These are phyloP conservation scores for Pinus albicaulis DNA, from an alignment of 75 land plant species.

Conservation along the genomic window DNA sequence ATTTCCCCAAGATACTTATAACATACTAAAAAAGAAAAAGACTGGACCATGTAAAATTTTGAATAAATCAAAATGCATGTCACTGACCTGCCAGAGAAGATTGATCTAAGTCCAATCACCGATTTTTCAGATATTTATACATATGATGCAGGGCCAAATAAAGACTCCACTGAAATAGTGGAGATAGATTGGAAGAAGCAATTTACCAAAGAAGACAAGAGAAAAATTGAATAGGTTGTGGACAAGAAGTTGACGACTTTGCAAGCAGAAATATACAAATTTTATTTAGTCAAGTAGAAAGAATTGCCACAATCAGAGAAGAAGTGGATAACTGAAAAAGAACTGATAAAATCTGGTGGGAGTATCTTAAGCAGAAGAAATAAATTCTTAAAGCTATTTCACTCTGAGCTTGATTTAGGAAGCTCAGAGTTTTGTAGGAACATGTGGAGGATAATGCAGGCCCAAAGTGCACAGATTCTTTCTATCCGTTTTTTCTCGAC, in stretches of 20 bases:
- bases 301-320: neutral
- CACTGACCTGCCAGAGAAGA: neutral
- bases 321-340: neutral
- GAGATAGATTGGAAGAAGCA: neutral
- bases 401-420: neutral
- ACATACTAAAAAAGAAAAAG: neutral
- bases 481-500: too few relatives aligned
- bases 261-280: neutral
- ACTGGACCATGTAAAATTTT: neutral
- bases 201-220: neutral
- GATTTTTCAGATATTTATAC: neutral
- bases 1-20: neutral
- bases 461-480: too few relatives aligned
- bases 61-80: neutral
- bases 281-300: neutral
- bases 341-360: neutral
- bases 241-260: neutral
- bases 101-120: neutral
- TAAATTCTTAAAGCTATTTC: neutral
- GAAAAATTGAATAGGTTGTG: neutral
- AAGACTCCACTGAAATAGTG: neutral
- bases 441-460: too few relatives aligned
- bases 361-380: neutral
- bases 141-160: neutral
- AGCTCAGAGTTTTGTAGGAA: too few relatives aligned